Conservation (phyloP, 2,329 filamentous ascomycete species). For the Arthrobotrys iridis region DNA sequence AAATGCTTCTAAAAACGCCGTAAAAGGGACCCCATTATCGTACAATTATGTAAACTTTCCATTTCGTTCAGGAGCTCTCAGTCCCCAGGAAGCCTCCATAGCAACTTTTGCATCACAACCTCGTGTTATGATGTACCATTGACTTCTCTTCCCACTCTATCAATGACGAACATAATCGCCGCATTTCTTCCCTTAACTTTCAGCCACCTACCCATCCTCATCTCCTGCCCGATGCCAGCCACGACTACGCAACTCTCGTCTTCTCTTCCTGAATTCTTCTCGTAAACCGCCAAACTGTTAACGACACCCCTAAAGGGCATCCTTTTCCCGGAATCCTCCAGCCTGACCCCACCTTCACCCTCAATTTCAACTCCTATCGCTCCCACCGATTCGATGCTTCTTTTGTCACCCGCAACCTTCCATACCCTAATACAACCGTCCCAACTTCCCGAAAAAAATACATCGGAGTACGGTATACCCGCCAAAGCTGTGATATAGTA, state of each 20-base stretch:
- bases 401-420: slow-evolving; percentile 84
- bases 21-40: slow-evolving; percentile 21
- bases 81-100: neutral
- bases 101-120: neutral
- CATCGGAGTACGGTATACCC: slow-evolving; percentile 87
- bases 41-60: slow-evolving; percentile 20
- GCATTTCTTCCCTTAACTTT: slow-evolving; percentile 77
- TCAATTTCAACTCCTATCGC: slow-evolving; percentile 67
- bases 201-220: slow-evolving; percentile 85
- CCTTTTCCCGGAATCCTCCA: slow-evolving; percentile 51
- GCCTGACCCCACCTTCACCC: slow-evolving; percentile 53
- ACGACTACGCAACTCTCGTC: slow-evolving; percentile 80
- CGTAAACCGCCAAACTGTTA: slow-evolving; percentile 88
- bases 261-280: slow-evolving; percentile 63
- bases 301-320: slow-evolving; percentile 74
- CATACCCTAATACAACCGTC: slow-evolving; percentile 87
- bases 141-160: slow-evolving; percentile 63
- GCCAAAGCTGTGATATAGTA: slow-evolving; percentile 90
- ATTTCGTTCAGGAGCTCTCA: neutral
- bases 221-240: slow-evolving; percentile 86
- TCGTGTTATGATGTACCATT: slow-evolving; percentile 11
- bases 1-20: slow-evolving; percentile 39
- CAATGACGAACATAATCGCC: slow-evolving; percentile 86
- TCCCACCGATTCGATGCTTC: slow-evolving; percentile 77
- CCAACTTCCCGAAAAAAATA: slow-evolving; percentile 93